phyloP scores from a whole-genome alignment of 2,329 filamentous ascomycete genomes.

The Aschersonia sp. region DNA sequence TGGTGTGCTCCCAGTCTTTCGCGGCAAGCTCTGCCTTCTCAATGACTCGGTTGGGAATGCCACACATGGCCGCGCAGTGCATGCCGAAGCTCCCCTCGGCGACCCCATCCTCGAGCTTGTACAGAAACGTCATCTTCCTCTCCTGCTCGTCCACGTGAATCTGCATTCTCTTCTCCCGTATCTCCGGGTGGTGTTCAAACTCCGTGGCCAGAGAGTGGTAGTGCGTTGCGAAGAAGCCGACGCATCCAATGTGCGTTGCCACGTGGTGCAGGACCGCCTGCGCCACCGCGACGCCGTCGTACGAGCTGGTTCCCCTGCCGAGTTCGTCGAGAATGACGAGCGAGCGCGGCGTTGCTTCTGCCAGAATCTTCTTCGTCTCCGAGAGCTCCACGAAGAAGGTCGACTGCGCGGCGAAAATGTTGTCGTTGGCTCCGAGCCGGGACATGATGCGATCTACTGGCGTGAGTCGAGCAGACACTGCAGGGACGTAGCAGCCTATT shows the following conservation, averaged over 20 bases:
- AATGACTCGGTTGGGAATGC: constrained; percentile 72
- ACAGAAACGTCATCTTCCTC: constrained; percentile 87
- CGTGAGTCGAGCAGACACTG: constrained; percentile 66
- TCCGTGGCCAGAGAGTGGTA: constrained; percentile 91
- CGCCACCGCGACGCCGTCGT: constrained; percentile 91
- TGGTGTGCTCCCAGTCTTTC: constrained; percentile 89
- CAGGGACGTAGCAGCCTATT: constrained; percentile 85
- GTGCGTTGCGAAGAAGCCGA: constrained; percentile 96
- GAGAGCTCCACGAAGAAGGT: constrained; percentile 97
- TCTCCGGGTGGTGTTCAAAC: constrained; percentile 80
- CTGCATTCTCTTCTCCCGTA: constrained; percentile 77
- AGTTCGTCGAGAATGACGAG: constrained; percentile 95
- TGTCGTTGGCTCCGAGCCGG: constrained; percentile 91
- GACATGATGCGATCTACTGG: constrained; percentile 98
- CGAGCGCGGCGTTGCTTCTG: constrained; percentile 84
- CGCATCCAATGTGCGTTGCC: constrained; percentile 79
- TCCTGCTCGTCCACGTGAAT: constrained; percentile 82
- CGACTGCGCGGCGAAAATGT: constrained; percentile 94
- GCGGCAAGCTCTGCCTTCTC: constrained; percentile 80
- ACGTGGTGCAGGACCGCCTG: constrained; percentile 96
- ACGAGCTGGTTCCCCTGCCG: constrained; percentile 85
- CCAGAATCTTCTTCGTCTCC: constrained; percentile 95
- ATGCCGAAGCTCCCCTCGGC: constrained; percentile 97
- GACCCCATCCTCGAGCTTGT: constrained; percentile 84
- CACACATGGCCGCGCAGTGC: constrained; percentile 98